Conservation (phyloP, 768 basidiomycete species). For the Candolleomyces aberdarensis region DNA sequence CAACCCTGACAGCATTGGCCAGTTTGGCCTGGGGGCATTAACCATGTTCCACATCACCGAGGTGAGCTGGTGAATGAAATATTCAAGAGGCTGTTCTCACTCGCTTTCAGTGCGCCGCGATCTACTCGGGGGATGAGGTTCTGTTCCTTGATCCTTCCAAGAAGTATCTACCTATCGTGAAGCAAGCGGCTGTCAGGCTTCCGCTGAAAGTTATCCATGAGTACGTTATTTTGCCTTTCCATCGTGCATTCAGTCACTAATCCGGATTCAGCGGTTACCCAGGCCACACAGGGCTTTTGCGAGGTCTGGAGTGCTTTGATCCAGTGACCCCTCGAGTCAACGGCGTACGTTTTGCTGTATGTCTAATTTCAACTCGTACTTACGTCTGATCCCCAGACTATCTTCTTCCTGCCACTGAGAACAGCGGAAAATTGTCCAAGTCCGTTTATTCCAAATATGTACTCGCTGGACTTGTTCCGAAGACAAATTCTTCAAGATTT, state of each 20-base stretch:
- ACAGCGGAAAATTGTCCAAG: conserved; percentile 19
- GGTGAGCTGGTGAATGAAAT: conserved; percentile 22
- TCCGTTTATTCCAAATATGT: conserved; percentile 19
- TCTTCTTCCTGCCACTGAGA: conserved; percentile 46
- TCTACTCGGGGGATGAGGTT: conserved; percentile 28
- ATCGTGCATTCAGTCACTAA: neutral
- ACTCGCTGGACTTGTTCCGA: conserved; percentile 19
- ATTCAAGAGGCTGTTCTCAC: neutral
- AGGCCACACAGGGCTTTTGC: conserved; percentile 36
- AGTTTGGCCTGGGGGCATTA: conserved; percentile 50
- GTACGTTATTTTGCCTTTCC: neutral
- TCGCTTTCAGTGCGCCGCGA: conserved; percentile 25
- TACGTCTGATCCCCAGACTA: conserved; percentile 27
- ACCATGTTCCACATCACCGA: conserved; percentile 54
- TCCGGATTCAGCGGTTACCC: conserved; percentile 32
- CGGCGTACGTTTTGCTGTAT: conserved; percentile 27
- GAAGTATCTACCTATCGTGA: conserved; percentile 32
- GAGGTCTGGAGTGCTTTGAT: conserved; percentile 39
- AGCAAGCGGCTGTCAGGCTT: conserved; percentile 26
- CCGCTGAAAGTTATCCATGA: conserved; percentile 31
- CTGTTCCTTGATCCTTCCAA: conserved; percentile 47
- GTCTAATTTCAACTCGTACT: neutral
- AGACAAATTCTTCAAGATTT: conserved; percentile 29
- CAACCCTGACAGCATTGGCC: conserved; percentile 39
- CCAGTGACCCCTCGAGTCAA: conserved; percentile 20